A percentile compares a stretch with the other conserved stretches of the same genome.
Conservation (phyloP, 306 rosid genomes). For the Alnus glutinosa region DNA sequence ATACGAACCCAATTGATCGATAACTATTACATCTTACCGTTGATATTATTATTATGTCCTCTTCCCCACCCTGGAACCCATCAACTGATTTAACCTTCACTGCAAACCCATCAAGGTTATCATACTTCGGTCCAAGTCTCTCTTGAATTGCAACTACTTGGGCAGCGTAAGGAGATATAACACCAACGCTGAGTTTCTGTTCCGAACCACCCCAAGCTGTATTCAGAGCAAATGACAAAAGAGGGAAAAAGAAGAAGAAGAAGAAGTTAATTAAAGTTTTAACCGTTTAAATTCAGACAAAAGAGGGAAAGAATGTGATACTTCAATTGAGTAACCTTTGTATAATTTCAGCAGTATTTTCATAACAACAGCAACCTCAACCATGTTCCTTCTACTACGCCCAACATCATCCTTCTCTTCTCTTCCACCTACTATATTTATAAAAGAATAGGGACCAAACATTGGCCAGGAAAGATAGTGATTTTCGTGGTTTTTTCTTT, state of each 20-base stretch:
- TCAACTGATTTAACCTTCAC: conserved; percentile 76
- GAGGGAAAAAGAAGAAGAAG: background rate
- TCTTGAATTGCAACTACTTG: conserved; percentile 64
- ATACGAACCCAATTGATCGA: conserved; percentile 49
- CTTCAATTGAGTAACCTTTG: conserved; percentile 43
- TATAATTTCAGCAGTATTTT: conserved; percentile 50
- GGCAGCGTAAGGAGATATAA: conserved; percentile 86
- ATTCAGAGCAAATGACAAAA: background rate
- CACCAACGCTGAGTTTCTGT: conserved; percentile 50
- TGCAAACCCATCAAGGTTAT: conserved; percentile 40
- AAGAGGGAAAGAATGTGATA: too few species aligned
- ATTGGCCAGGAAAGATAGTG: conserved; percentile 53
- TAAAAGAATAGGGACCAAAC: conserved; percentile 78
- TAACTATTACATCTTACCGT: conserved; percentile 56
- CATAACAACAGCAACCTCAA: conserved; percentile 61
- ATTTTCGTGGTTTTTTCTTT: conserved; percentile 39
- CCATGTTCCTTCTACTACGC: conserved; percentile 64
- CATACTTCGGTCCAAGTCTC: conserved; percentile 45
- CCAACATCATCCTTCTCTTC: conserved; percentile 73
- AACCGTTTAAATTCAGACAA: background rate
- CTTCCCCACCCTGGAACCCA: conserved; percentile 86
- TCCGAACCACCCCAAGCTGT: conserved; percentile 52
- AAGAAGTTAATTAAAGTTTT: background rate
- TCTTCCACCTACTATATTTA: conserved; percentile 62
- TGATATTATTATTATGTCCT: conserved; percentile 67